Evolutionary conservation across 495 filamentous ascomycete species (phyloP).

Genomic region (Penicillium bialowiezense): DNA sequence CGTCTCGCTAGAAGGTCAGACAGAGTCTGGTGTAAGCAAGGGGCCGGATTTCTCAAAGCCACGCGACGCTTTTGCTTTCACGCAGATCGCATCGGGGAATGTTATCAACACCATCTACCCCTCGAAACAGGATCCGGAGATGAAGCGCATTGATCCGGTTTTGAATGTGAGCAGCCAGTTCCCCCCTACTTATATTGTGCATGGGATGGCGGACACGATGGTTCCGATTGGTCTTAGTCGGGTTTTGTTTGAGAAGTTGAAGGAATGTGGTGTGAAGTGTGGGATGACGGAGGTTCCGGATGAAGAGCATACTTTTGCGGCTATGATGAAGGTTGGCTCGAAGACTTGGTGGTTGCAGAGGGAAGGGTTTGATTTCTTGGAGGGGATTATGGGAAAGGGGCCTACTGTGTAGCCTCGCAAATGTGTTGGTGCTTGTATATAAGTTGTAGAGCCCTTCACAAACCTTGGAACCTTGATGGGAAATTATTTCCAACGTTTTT

Average conservation of each 20-base stretch:
- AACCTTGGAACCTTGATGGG: no score
- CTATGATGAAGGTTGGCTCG: conserved; percentile 33
- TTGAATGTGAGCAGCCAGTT: not conserved
- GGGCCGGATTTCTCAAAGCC: conserved; percentile 28
- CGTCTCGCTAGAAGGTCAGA: conserved; percentile 34
- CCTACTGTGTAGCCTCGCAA: conserved; percentile 1
- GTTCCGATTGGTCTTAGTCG: conserved; percentile 35
- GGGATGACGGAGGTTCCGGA: conserved; percentile 34
- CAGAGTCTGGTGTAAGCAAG: conserved; percentile 15
- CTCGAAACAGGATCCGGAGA: conserved; percentile 25
- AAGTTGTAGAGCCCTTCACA: no score
- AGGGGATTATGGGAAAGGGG: conserved; percentile 25
- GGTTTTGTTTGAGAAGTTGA: conserved; percentile 15
- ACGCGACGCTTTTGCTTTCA: conserved; percentile 37
- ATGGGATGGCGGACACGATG: conserved; percentile 42
- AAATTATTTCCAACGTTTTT: no score
- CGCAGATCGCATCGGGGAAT: conserved; percentile 23
- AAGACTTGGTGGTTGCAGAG: conserved; percentile 35
- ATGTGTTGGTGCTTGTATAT: no score
- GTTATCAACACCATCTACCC: conserved; percentile 11
- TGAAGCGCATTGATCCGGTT: not conserved
- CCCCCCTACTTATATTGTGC: conserved; percentile 45
- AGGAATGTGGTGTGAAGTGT: conserved; percentile 21
- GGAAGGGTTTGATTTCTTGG: conserved; percentile 37
- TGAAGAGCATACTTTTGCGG: conserved; percentile 37